These are phyloP conservation scores for Cystobasidium sp. DNA, from an alignment of 1,284 basidiomycete genomes.

Conservation along the genomic window DNA sequence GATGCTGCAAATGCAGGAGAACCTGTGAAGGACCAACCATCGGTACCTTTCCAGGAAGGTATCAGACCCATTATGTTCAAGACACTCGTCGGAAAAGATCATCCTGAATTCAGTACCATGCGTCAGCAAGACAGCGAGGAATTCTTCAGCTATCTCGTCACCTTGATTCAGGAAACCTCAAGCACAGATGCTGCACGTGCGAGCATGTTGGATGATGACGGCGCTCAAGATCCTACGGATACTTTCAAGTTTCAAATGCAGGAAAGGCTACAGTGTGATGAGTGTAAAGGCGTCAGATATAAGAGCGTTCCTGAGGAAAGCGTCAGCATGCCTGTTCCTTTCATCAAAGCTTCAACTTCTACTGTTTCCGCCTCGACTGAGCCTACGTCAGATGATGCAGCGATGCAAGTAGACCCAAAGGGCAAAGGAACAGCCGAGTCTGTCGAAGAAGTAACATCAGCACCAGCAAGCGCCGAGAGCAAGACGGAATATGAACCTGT, in stretches of 20 bases:
- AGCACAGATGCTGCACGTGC: neutral
- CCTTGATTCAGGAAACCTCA: conserved; percentile 67
- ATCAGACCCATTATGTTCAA: conserved; percentile 86
- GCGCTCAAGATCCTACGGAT: conserved; percentile 68
- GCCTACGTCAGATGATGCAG: neutral
- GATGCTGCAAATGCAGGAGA: conserved; percentile 44
- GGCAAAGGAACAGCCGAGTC: conserved; percentile 14
- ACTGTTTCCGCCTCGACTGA: too few relatives aligned
- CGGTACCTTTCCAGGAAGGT: conserved; percentile 74
- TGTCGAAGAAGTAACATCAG: neutral
- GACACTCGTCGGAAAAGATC: conserved; percentile 84
- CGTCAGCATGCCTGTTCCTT: conserved; percentile 79
- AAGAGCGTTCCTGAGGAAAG: conserved; percentile 77
- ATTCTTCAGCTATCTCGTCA: conserved; percentile 82
- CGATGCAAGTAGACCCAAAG: conserved; percentile 11
- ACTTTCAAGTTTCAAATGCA: conserved; percentile 82
- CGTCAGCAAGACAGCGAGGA: conserved; percentile 96
- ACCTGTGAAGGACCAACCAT: conserved; percentile 60
- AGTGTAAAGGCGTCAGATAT: conserved; percentile 88
- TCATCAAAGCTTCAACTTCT: conserved; percentile 58
- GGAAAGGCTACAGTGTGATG: conserved; percentile 79
- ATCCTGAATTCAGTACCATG: conserved; percentile 96
- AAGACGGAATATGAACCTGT: conserved; percentile 75
- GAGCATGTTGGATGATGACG: conserved; percentile 54
- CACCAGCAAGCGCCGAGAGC: conserved; percentile 58